These are phyloP conservation scores for Nakaseomyces delphensis DNA, from an alignment of 1,139 yeast species.

Conservation along the genomic window DNA sequence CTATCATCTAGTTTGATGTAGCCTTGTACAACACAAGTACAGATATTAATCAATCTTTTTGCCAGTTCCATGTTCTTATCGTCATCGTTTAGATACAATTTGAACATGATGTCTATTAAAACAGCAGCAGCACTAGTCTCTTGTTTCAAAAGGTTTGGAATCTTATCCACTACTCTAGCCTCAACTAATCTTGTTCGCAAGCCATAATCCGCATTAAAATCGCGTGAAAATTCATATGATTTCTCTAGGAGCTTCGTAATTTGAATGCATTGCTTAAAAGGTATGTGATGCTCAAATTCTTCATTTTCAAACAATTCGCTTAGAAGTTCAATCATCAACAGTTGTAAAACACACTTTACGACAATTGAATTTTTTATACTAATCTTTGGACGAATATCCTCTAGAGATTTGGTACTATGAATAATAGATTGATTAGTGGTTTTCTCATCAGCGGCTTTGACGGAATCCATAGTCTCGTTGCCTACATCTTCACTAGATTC, in stretches of 20 bases:
- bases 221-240: constrained; percentile 75
- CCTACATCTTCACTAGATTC: constrained; percentile 33
- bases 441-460: background rate
- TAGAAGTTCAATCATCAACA: constrained; percentile 78
- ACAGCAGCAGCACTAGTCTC: constrained; percentile 89
- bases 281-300: constrained; percentile 58
- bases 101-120: constrained; percentile 69
- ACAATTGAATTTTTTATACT: constrained; percentile 72
- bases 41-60: constrained; percentile 55
- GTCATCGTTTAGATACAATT: constrained; percentile 65
- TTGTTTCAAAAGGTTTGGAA: constrained; percentile 86
- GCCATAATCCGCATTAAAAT: constrained; percentile 82
- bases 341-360: constrained; percentile 83
- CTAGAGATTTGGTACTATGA: constrained; percentile 10
- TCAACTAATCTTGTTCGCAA: constrained; percentile 80
- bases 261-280: constrained; percentile 51
- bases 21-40: constrained; percentile 59
- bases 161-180: constrained; percentile 83
- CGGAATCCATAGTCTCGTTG: constrained; percentile 5
- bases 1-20: constrained; percentile 66
- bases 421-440: background rate
- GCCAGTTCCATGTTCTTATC: constrained; percentile 37
- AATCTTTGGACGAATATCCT: constrained; percentile 29
- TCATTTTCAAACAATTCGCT: constrained; percentile 69
- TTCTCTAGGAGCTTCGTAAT: constrained; percentile 52